A percentile compares a stretch with the other conserved stretches of the same genome.
Conservation (phyloP, 1,284 basidiomycete species). For the Peniophora sp. region DNA sequence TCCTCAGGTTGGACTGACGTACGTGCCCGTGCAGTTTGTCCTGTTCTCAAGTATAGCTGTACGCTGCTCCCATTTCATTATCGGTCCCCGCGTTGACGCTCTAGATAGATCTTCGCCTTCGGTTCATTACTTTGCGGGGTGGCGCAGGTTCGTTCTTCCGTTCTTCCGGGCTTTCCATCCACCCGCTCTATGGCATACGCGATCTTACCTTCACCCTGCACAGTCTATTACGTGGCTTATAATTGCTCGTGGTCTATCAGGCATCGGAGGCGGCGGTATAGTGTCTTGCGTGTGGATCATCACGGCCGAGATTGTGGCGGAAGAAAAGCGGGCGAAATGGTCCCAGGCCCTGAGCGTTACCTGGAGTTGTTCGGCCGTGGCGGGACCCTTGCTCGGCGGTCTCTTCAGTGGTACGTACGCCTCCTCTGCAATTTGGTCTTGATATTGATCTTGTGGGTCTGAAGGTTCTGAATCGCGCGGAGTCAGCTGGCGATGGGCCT, state of each 20-base stretch:
- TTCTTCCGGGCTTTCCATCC: neutral
- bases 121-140: constrained; percentile 68
- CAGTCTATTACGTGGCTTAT: constrained; percentile 37
- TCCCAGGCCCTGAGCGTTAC: constrained; percentile 74
- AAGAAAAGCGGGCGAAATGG: constrained; percentile 65
- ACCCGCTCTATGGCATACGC: constrained; percentile 66
- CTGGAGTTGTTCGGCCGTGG: constrained; percentile 75
- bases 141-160: constrained; percentile 41
- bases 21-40: neutral
- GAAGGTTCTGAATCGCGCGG: neutral
- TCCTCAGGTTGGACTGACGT: neutral
- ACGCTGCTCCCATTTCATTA: neutral
- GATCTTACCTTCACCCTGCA: constrained; percentile 13
- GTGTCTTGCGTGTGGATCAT: constrained; percentile 78
- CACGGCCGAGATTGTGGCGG: constrained; percentile 70
- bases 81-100: neutral
- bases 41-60: neutral
- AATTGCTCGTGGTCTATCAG: constrained; percentile 49
- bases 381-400: constrained; percentile 72
- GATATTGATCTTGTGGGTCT: neutral
- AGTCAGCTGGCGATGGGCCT: constrained; percentile 25
- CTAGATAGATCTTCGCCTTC: constrained; percentile 43
- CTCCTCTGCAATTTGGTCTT: neutral
- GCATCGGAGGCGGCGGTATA: constrained; percentile 74
- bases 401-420: constrained; percentile 59